Base-by-base conservation (phyloP, 371 early-diverging fungal species). In the Actinomortierella ambigua region DNA sequence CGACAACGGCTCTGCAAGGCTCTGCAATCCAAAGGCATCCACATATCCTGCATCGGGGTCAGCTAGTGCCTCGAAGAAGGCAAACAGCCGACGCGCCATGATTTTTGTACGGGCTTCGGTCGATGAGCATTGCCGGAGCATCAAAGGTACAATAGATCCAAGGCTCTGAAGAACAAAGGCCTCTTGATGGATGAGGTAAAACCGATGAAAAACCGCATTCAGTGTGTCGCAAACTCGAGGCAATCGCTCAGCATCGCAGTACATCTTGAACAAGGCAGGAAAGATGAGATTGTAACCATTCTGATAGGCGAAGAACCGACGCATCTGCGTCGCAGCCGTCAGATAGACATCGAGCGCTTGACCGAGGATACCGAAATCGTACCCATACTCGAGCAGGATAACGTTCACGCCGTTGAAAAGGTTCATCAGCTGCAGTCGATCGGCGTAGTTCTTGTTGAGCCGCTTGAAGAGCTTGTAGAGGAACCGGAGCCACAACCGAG, bases 161-260 rank as follows among this genome's bases (percentile, higher is more conserved):
- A 89, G 57, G 78, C 91, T 83, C 61, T 89, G 89, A 49, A 89
- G 85, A 1, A 89, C 77, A 70, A 89, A 89, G 0, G 89, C 69
- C 52, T 89, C 89, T 67, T 85, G 84, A 47, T 89, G 89, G 1
- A 88, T 75, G 20, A 82, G 78, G 55, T 84, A 88, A 22, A 89
- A 88, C n/a, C 84, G 76, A 52, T 81, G 81, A 78, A 85, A 85
- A 0, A 82, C 79, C 57, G 81, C 85, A n/a, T 71, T 78, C 43
- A 89, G 83, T 0, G 86, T 85, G 8, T 82, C 81, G 5, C 80
- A 69, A 8, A 85, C 75, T 22, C 79, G 78, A 0, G 64, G 66
- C 28, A 61, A 76, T 1, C 71, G 64, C 20, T 76, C 77, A 1
- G 82, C 79, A 50, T 85, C 83, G 56, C 86, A 87, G 75, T 82